Evolutionary conservation across 441 rosid genomes (phyloP).

Genomic region (Aleurites moluccanus): DNA sequence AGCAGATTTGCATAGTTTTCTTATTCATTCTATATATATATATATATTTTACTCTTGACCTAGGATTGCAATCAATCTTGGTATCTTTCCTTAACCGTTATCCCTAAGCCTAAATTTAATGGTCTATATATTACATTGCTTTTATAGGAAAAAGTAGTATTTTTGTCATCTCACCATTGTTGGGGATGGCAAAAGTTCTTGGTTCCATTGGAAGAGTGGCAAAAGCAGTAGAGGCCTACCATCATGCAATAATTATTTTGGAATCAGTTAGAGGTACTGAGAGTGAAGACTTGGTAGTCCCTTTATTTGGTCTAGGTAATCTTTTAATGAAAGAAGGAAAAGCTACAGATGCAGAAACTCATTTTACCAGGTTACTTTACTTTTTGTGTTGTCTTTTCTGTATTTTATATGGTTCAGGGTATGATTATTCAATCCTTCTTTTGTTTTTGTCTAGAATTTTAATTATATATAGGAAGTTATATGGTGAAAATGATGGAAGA

Average conservation of each 20-base stretch:
- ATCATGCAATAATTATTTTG: constrained; percentile 52
- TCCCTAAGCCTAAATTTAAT: background rate
- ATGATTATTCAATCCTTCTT: constrained; percentile 12
- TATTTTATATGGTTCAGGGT: background rate
- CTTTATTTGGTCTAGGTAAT: constrained; percentile 68
- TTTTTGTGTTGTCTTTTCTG: constrained; percentile 7
- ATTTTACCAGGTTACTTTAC: constrained; percentile 53
- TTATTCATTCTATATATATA: background rate
- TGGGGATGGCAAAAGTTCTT: constrained; percentile 80
- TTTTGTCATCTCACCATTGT: constrained; percentile 61
- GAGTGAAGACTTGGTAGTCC: constrained; percentile 71
- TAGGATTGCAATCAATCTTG: background rate
- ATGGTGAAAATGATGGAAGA: constrained; percentile 79
- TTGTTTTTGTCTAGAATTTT: constrained; percentile 43
- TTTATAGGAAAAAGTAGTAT: constrained; percentile 53
- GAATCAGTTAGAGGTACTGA: constrained; percentile 64
- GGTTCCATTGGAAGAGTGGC: constrained; percentile 54
- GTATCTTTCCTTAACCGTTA: background rate
- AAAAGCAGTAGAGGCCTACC: constrained; percentile 55
- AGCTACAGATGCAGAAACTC: constrained; percentile 57
- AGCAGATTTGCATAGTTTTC: background rate
- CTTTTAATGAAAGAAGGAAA: constrained; percentile 75
- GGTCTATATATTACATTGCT: background rate
- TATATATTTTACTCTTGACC: background rate
- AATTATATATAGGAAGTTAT: constrained; percentile 54